phyloP scores from a whole-genome alignment of 768 basidiomycete species.

The Hemileccinum rubropunctum region DNA sequence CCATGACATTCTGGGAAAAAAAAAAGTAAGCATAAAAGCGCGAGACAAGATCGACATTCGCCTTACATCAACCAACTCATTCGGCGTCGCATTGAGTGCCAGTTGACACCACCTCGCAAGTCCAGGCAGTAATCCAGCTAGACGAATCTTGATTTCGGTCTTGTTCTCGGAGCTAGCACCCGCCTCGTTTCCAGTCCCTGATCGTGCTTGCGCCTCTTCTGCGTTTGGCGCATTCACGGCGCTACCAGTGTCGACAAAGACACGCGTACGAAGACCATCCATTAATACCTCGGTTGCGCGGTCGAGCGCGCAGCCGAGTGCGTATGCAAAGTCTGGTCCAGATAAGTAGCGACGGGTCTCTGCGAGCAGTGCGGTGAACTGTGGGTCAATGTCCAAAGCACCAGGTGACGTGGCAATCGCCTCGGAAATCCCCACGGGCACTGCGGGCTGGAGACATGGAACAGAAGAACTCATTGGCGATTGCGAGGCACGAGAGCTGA shows the following conservation, averaged over 20 bases:
- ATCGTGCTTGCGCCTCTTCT: conserved; percentile 12
- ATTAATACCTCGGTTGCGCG: conserved; percentile 63
- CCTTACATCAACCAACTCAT: conserved; percentile 80
- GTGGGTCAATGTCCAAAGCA: conserved; percentile 19
- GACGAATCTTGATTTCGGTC: conserved; percentile 52
- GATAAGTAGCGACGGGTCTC: conserved; percentile 65
- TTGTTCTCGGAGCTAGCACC: neutral
- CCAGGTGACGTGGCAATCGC: conserved; percentile 5
- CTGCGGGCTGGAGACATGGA: conserved; percentile 18
- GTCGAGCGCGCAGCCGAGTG: conserved; percentile 74
- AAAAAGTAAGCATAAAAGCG: conserved; percentile 1
- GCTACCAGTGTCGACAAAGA: conserved; percentile 45
- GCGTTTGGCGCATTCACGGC: conserved; percentile 4
- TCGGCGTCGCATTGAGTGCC: conserved; percentile 66
- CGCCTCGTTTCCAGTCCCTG: conserved; percentile 17
- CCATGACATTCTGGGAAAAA: conserved; percentile 52
- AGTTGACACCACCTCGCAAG: conserved; percentile 75
- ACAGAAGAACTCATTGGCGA: conserved; percentile 14
- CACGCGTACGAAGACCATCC: conserved; percentile 57
- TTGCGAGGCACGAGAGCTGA: conserved; percentile 28
- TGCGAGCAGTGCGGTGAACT: conserved; percentile 61
- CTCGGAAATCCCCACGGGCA: neutral
- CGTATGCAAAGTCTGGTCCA: conserved; percentile 66
- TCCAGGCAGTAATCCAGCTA: conserved; percentile 80
- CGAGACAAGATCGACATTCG: conserved; percentile 12